These are phyloP conservation scores for Fusarium denticulatum DNA, from an alignment of 2,329 filamentous ascomycete species.

Conservation along the genomic window DNA sequence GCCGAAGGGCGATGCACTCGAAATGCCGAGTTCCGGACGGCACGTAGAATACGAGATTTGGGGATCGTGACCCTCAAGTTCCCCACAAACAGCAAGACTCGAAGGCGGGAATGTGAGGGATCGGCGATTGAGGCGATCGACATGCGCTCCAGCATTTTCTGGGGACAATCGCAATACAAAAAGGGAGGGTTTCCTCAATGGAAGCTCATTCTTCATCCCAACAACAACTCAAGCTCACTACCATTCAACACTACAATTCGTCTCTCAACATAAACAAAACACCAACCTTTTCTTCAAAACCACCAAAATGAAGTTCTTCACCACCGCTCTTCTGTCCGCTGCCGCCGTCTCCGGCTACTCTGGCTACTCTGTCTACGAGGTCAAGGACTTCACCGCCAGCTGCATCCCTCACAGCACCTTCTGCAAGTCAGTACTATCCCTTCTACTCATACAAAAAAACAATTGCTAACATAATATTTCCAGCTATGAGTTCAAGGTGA, in stretches of 20 bases:
- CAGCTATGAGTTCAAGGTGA: slow-evolving; percentile 29
- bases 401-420: slow-evolving; percentile 19
- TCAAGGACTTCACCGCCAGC: slow-evolving; percentile 22
- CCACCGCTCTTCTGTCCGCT: slow-evolving; percentile 17
- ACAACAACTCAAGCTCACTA: not conserved
- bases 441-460: fast-evolving
- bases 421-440: slow-evolving; percentile 11
- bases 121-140: slow-evolving; percentile 3
- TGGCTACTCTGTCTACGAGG: not conserved
- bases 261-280: not conserved
- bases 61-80: slow-evolving; percentile 18
- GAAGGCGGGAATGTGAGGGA: not conserved
- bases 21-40: slow-evolving; percentile 17
- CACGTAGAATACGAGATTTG: slow-evolving; percentile 25
- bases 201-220: not conserved
- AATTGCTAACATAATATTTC: not conserved
- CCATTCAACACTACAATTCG: too few species aligned
- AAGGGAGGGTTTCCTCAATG: not conserved
- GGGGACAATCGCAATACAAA: not conserved
- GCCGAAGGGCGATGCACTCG: not conserved
- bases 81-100: slow-evolving; percentile 7
- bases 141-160: not conserved
- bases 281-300: not conserved
- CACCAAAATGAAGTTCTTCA: slow-evolving; percentile 33
- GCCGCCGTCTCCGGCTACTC: slow-evolving; percentile 1